phyloP scores from a whole-genome alignment of 306 rosid species.

The Pterocarpus santalinus region DNA sequence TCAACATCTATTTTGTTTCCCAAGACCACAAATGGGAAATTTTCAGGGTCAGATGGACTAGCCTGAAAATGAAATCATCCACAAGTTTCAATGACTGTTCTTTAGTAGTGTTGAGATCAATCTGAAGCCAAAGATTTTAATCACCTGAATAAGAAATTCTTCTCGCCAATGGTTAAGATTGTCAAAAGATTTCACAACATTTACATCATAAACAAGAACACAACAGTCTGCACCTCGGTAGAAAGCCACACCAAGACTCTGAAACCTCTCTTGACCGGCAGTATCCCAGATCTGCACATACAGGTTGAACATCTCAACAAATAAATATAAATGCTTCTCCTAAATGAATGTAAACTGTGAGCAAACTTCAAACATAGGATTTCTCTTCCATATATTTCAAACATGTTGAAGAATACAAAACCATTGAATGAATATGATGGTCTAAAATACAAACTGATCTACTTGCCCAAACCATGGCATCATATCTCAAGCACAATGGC shows the following conservation, averaged over 20 bases:
- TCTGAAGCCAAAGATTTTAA: constrained; percentile 51
- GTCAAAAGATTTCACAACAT: constrained; percentile 94
- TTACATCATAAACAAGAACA: constrained; percentile 97
- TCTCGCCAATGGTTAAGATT: constrained; percentile 98
- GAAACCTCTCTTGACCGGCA: constrained; percentile 98
- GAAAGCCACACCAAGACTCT: constrained; percentile 99
- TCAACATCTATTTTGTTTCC: constrained; percentile 99
- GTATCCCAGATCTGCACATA: constrained; percentile 90
- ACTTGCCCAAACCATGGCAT: background rate
- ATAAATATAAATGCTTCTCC: background rate
- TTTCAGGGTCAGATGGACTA: constrained; percentile 98
- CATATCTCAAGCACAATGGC: background rate
- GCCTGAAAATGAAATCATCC: constrained; percentile 73
- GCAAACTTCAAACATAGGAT: background rate
- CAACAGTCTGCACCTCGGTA: constrained; percentile 99
- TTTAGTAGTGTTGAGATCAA: constrained; percentile 58
- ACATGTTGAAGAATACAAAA: constrained; percentile 10
- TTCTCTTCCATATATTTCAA: constrained; percentile 7
- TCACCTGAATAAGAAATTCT: constrained; percentile 97
- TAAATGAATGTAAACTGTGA: background rate
- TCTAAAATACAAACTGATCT: background rate
- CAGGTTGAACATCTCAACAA: background rate
- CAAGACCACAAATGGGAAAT: constrained; percentile 96
- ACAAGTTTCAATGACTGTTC: constrained; percentile 11
- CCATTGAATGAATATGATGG: background rate